Percentiles rank a stretch among this genome's conserved stretches.
Conservation (phyloP, 192 early-diverging fungal species). For the Oehlia diaphana region DNA sequence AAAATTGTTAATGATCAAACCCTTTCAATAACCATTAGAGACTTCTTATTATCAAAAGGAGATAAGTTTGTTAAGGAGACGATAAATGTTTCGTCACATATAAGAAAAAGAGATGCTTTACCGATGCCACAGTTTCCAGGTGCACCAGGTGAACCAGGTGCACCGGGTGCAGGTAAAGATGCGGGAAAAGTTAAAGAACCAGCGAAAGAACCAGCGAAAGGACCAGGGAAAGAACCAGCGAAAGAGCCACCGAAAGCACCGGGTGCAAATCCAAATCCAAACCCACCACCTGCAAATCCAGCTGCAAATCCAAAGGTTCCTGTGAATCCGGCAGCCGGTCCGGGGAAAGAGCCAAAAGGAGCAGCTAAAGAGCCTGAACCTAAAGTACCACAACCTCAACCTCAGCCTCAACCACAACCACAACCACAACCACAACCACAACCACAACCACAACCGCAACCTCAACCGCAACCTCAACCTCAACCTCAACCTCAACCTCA, state of each 20-base stretch:
- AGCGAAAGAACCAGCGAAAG: too few species aligned
- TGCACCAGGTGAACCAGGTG: too few species aligned
- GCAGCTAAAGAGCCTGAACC: too few species aligned
- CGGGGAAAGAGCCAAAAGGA: too few species aligned
- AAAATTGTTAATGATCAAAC: neutral
- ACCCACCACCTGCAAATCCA: neutral
- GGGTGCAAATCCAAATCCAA: too few species aligned
- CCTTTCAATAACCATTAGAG: neutral
- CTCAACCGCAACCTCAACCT: neutral
- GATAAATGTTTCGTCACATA: neutral
- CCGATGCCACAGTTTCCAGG: neutral
- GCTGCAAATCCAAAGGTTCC: neutral
- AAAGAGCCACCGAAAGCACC: too few species aligned
- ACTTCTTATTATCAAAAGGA: neutral
- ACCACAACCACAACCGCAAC: neutral
- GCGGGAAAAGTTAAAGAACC: too few species aligned
- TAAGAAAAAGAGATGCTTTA: neutral
- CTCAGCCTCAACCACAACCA: too few species aligned
- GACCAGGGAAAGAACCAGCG: too few species aligned
- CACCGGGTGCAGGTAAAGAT: too few species aligned
- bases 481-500: neutral
- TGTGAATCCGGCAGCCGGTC: neutral
- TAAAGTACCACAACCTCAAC: too few species aligned
- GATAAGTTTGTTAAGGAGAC: neutral
- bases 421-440: too few species aligned